Percentiles rank a stretch among this genome's conserved stretches.
Conservation (phyloP, 2,329 filamentous ascomycete genomes). For the Hortaea sp. region DNA sequence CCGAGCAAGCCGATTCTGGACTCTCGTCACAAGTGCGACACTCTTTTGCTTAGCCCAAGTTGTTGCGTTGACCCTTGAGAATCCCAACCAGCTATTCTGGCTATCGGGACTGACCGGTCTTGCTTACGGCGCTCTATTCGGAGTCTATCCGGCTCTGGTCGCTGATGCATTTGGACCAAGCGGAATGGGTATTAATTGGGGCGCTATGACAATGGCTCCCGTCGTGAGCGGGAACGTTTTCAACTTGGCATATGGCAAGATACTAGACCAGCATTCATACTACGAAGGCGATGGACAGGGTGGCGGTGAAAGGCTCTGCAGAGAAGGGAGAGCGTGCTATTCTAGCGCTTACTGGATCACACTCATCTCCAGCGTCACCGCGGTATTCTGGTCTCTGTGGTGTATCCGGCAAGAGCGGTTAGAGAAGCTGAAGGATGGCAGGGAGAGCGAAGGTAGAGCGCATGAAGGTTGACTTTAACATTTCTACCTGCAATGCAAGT, state of each 20-base stretch:
- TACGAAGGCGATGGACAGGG: slow-evolving; percentile 46
- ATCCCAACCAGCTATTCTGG: slow-evolving; percentile 65
- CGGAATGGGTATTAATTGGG: slow-evolving; percentile 91
- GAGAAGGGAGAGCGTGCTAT: slow-evolving; percentile 73
- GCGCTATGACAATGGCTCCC: slow-evolving; percentile 81
- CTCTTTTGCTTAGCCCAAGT: slow-evolving; percentile 76
- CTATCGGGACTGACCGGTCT: slow-evolving; percentile 79
- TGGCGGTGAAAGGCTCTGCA: slow-evolving; percentile 54
- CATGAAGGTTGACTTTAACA: slow-evolving; percentile 5
- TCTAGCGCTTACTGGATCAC: slow-evolving; percentile 71
- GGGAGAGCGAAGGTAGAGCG: slow-evolving; percentile 4
- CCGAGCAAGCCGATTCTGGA: slow-evolving; percentile 80
- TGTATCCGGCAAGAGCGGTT: slow-evolving; percentile 43
- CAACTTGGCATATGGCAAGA: slow-evolving; percentile 77
- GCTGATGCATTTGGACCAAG: slow-evolving; percentile 86
- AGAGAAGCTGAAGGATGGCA: slow-evolving; percentile 10
- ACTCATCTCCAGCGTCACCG: slow-evolving; percentile 58
- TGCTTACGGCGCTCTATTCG: slow-evolving; percentile 87
- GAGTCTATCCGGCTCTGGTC: slow-evolving; percentile 77
- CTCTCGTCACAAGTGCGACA: slow-evolving; percentile 63
- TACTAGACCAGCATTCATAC: slow-evolving; percentile 74
- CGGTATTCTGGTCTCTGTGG: slow-evolving; percentile 59
- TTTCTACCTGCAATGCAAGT: too few species aligned
- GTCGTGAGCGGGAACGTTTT: slow-evolving; percentile 84
- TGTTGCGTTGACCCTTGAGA: slow-evolving; percentile 61